Percentiles rank a stretch among this genome's conserved stretches.
Evolutionary conservation across 768 basidiomycete species (phyloP).

Genomic region (Mycena amicta): DNA sequence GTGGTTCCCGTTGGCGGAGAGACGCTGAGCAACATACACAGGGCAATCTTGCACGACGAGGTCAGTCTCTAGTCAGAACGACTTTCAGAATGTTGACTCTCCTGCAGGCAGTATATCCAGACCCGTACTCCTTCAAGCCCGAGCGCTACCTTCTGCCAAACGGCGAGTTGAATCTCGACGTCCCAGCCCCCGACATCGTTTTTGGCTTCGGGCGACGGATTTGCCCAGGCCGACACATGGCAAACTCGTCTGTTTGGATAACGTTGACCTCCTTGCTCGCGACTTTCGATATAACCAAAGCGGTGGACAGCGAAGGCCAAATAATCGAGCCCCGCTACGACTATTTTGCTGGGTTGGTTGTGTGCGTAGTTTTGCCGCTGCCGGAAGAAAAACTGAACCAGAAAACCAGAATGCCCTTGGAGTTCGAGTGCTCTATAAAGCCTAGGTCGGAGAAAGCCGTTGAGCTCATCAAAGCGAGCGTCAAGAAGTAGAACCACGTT

Average conservation of each 20-base stretch:
- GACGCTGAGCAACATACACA: neutral
- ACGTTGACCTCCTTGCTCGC: constrained; percentile 23
- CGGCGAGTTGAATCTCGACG: constrained; percentile 7
- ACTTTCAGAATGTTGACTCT: too few species aligned
- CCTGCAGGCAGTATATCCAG: constrained; percentile 27
- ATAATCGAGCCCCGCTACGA: constrained; percentile 4
- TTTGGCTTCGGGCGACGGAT: constrained; percentile 18
- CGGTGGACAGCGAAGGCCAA: constrained; percentile 22
- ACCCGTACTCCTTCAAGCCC: constrained; percentile 33
- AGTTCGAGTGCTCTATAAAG: neutral
- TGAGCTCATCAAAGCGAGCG: neutral
- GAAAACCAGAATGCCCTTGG: neutral
- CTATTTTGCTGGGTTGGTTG: constrained; percentile 1
- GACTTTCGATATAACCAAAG: constrained; percentile 27
- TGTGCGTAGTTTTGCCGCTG: neutral
- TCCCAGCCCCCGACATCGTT: constrained; percentile 1
- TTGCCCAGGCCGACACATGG: constrained; percentile 21
- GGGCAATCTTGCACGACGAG: constrained; percentile 18
- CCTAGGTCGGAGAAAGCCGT: neutral
- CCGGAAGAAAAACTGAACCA: neutral
- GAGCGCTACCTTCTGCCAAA: constrained; percentile 28
- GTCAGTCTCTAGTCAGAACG: too few species aligned
- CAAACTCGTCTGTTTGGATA: constrained; percentile 5
- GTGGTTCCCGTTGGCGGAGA: too few species aligned
- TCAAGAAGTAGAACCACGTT: neutral